These are phyloP conservation scores for Globisporangium cederbergense DNA, from an alignment of 352 stramenopile species.

Conservation along the genomic window DNA sequence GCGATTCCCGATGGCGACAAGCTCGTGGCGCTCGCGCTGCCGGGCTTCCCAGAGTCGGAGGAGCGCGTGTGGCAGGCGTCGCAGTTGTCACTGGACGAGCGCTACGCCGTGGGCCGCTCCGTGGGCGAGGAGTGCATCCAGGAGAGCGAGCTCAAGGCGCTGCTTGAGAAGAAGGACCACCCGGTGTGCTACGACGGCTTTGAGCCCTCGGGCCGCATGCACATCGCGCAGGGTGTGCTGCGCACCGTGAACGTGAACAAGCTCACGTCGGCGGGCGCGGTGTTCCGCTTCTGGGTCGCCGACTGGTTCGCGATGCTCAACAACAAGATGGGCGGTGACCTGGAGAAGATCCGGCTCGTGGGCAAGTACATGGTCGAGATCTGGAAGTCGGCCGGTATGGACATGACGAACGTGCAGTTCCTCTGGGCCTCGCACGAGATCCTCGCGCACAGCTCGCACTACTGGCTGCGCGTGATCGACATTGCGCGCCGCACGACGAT, in stretches of 20 bases:
- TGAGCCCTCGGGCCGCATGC: conserved; percentile 98
- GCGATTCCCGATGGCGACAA: conserved; percentile 64
- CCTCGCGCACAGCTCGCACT: conserved; percentile 84
- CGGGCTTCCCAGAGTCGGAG: conserved; percentile 57
- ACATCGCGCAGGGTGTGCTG: conserved; percentile 98
- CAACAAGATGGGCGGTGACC: conserved; percentile 98
- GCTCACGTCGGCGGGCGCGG: conserved; percentile 89
- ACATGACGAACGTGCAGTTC: conserved; percentile 99
- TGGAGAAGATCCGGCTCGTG: conserved; percentile 96
- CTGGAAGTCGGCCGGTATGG: conserved; percentile 99
- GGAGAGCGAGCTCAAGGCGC: conserved; percentile 78
- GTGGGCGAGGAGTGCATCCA: conserved; percentile 94
- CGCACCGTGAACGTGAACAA: conserved; percentile 97
- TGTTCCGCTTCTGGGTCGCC: conserved; percentile 99
- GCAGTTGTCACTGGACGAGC: conserved; percentile 73
- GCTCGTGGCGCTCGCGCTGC: conserved; percentile 57
- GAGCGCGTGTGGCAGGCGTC: conserved; percentile 74
- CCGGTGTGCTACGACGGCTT: conserved; percentile 98
- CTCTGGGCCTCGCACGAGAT: conserved; percentile 98
- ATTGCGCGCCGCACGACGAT: conserved; percentile 91
- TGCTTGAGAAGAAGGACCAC: conserved; percentile 88
- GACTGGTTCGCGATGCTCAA: conserved; percentile 99
- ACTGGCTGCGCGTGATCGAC: conserved; percentile 94
- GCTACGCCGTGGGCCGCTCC: conserved; percentile 72
- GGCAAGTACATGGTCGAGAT: conserved; percentile 99